phyloP scores from a whole-genome alignment of 371 early-diverging fungal species.

The Rhizopus microsporus region DNA sequence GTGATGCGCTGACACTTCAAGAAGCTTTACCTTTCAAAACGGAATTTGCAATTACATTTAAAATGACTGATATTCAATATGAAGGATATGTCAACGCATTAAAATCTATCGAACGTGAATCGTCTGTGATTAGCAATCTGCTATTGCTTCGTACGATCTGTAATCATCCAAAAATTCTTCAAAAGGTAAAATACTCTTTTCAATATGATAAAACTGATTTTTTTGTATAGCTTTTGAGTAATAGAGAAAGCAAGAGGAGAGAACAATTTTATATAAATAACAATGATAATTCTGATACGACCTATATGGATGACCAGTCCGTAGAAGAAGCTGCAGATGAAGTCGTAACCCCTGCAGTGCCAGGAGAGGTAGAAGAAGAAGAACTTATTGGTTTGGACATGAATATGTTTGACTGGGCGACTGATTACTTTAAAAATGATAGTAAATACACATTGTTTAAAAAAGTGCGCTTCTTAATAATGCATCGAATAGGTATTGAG shows the following conservation, averaged over 20 bases:
- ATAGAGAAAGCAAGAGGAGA: conserved; percentile 11
- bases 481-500: conserved; percentile 17
- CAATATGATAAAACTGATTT: background rate
- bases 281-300: background rate
- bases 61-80: conserved; percentile 57
- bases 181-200: conserved; percentile 28
- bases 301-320: too few species aligned
- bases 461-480: background rate
- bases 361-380: background rate
- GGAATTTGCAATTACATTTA: conserved; percentile 71
- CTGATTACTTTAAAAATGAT: conserved; percentile 7
- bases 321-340: background rate
- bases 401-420: background rate
- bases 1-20: conserved; percentile 51
- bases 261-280: conserved; percentile 3
- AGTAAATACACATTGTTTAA: conserved; percentile 7
- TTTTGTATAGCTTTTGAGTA: conserved; percentile 12
- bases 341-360: background rate
- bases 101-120: conserved; percentile 1
- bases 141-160: conserved; percentile 57
- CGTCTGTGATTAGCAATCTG: conserved; percentile 15
- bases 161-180: conserved; percentile 71
- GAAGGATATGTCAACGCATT: conserved; percentile 48
- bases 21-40: conserved; percentile 65
- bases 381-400: background rate